Base-by-base conservation (phyloP, 495 filamentous ascomycete species). In the Neurospora sp. region DNA sequence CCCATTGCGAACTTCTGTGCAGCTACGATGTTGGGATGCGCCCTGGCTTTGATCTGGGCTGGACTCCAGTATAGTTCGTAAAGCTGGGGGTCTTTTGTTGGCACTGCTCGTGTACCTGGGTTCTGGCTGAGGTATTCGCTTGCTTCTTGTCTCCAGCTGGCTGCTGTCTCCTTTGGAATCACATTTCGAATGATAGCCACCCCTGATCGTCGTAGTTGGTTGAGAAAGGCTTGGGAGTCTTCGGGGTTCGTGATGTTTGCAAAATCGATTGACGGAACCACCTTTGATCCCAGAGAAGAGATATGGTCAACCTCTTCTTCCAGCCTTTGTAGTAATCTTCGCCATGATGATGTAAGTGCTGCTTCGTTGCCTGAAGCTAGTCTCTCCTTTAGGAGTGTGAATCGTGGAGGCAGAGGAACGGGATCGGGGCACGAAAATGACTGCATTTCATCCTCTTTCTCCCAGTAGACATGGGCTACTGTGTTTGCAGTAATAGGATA, bases 11-110 rank as follows among this genome's bases (percentile, higher is more conserved):
- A 95, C 22, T 83, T 83, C 76, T 97, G 93, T 0, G 92, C 86
- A 17, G 86, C 82, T 14, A 97, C 84, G 69, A 97, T 70, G 70
- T 92, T 91, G 12, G 91, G 87, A 79, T 97, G 90, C 0, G 88
- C 88, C 10, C 94, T 87, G 7, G 94, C 93, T 68, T 89, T 86
- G 35, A 92, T 84, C 77, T 96, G 93, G 1, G 89, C 81, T 9
- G 89, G 89, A 3, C 90, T 90, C 94, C 94, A 97, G 81, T 94
- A 97, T 1, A 96, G 81, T 73, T 96, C 92, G 75, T 89, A 93
- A 0, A 95, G 90, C 39, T 91, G 87, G 0, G 92, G 90, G 78
- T 79, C 70, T 59, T 78, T 42, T 71, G 80, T 41, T 74, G 82
- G 78, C 72, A 84, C 75, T 38, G 80, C 79, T 74, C 76, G 82